Conservation (phyloP, 2,329 filamentous ascomycete species). For the Teratosphaeriaceae sp. region DNA sequence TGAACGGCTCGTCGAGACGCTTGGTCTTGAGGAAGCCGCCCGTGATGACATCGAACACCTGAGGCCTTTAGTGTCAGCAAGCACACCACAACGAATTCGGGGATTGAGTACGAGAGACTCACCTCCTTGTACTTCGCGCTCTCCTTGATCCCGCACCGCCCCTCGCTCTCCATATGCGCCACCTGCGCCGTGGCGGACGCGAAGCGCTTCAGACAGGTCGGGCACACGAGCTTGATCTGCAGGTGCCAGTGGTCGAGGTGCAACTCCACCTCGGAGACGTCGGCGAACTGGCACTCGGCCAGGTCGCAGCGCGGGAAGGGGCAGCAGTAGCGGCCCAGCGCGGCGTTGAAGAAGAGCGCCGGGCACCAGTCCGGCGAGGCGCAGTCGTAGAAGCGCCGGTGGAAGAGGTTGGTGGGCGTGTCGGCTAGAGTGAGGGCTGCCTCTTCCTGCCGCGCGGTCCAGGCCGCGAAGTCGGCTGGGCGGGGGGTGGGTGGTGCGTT, state of each 20-base stretch:
- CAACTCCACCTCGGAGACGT: conserved; percentile 24
- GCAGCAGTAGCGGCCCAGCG: conserved; percentile 46
- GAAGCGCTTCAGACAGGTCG: conserved; percentile 36
- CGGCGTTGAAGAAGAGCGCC: conserved; percentile 40
- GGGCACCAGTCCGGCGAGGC: conserved; percentile 42
- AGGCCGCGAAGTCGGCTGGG: background rate
- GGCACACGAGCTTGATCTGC: conserved; percentile 31
- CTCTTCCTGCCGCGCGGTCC: conserved; percentile 12
- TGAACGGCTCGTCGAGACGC: conserved; percentile 9
- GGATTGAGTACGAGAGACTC: conserved; percentile 3
- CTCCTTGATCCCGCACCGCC: conserved; percentile 29
- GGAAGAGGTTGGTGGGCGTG: conserved; percentile 31
- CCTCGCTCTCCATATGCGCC: conserved; percentile 34
- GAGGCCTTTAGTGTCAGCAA: too few relatives aligned
- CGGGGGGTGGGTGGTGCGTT: background rate
- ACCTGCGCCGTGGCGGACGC: conserved; percentile 32
- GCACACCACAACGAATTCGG: background rate
- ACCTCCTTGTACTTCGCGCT: conserved; percentile 28
- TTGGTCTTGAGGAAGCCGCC: conserved; percentile 32
- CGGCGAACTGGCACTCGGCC: conserved; percentile 19
- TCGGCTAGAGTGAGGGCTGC: conserved; percentile 13
- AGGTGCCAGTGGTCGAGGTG: conserved; percentile 34
- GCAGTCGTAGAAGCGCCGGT: conserved; percentile 44
- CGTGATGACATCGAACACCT: conserved; percentile 33
- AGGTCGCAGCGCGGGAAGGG: conserved; percentile 45